These are phyloP conservation scores for Ogataea hybrid DNA, from an alignment of 1,139 yeast species.

Conservation along the genomic window DNA sequence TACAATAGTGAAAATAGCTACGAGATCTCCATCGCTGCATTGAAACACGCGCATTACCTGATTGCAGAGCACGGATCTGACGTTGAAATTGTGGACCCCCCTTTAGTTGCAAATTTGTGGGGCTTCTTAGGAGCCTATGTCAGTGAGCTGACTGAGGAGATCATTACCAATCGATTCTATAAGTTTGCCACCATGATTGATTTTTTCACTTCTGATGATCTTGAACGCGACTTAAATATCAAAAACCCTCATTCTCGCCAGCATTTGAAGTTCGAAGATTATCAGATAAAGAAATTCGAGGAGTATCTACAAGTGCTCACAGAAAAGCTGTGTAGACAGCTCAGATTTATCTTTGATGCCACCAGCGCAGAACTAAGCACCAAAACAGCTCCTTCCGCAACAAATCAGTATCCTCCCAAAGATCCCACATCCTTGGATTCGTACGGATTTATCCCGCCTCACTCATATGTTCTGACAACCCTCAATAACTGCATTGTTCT, in stretches of 20 bases:
- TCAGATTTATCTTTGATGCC: slow-evolving; percentile 38
- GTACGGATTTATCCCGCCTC: slow-evolving; percentile 59
- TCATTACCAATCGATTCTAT: slow-evolving; percentile 33
- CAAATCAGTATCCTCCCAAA: slow-evolving; percentile 11
- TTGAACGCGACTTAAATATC: slow-evolving; percentile 12
- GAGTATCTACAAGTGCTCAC: slow-evolving; percentile 37
- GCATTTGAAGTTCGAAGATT: slow-evolving; percentile 35
- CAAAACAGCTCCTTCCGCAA: no score
- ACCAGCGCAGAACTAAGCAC: slow-evolving; percentile 30
- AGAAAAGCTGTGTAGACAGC: slow-evolving; percentile 34
- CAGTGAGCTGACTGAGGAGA: slow-evolving; percentile 25
- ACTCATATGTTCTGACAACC: slow-evolving; percentile 57
- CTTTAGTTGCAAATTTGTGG: slow-evolving; percentile 31
- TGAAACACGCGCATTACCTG: slow-evolving; percentile 23
- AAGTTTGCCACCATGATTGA: slow-evolving; percentile 34
- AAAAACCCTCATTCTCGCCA: slow-evolving; percentile 10
- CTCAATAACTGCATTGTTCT: slow-evolving; percentile 39
- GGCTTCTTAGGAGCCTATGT: slow-evolving; percentile 25
- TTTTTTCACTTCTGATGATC: slow-evolving; percentile 27
- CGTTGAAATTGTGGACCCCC: slow-evolving; percentile 25
- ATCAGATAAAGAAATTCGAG: slow-evolving; percentile 38
- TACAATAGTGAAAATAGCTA: slow-evolving; percentile 16
- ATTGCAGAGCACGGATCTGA: slow-evolving; percentile 11
- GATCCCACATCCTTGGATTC: slow-evolving; percentile 29
- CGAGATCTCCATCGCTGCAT: slow-evolving; percentile 20